phyloP scores from a whole-genome alignment of 345 rosid genomes.

The Erucastrum elatum region DNA sequence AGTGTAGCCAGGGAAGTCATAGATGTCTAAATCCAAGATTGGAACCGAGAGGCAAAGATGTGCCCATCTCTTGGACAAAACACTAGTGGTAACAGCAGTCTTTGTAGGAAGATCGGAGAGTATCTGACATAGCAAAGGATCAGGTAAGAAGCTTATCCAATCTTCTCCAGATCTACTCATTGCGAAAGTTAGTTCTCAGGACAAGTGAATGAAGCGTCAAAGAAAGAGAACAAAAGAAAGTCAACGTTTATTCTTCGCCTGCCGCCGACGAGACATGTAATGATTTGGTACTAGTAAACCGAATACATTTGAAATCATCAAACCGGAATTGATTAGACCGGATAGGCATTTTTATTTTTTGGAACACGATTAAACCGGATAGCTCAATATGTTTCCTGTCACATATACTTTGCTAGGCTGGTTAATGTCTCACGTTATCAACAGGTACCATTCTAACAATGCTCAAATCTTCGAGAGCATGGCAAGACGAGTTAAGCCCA shows the following conservation, averaged over 20 bases:
- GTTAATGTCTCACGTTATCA: not conserved
- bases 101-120: not conserved
- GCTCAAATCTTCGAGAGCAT: conserved; percentile 17
- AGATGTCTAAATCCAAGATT: not conserved
- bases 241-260: not conserved
- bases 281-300: not conserved
- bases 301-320: not conserved
- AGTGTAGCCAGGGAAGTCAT: not conserved
- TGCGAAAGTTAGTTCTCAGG: not conserved
- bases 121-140: not conserved
- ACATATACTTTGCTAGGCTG: not conserved
- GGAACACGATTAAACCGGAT: no score
- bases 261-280: not conserved
- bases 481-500: conserved; percentile 4
- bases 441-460: not conserved
- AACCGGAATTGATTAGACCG: not conserved
- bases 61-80: not conserved
- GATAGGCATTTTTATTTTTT: no score
- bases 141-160: not conserved
- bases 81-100: not conserved
- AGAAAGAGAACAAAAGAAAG: not conserved
- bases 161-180: not conserved
- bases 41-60: not conserved
- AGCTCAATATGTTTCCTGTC: not conserved
- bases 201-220: not conserved